Evolutionary conservation across 2,329 filamentous ascomycete genomes (phyloP), one percentile per base, ranked within the genome.

Genomic region (Xylaria sp.): DNA sequence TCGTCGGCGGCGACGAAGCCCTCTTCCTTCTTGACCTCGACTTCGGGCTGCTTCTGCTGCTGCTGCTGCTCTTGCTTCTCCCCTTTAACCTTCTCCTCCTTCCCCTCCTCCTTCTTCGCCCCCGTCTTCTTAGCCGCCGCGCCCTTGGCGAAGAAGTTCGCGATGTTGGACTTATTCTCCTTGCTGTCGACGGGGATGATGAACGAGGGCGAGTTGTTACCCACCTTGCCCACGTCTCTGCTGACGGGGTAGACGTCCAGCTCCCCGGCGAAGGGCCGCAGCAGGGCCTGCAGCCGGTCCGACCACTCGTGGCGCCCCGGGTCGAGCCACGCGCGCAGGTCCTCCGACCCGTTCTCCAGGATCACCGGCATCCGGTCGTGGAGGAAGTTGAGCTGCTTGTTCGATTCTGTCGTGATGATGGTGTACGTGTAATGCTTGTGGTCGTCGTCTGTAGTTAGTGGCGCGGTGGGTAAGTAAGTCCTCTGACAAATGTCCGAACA

Each of bases 361-460:
- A 97, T 90, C 5, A 96, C 93, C 0, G 94, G 94, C 94, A 99
- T 99, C 16, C 94, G 87, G 66, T 96, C 89, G 69, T 99, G 94
- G 17, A 99, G 78, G 62, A 96, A 97, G 22, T 80, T 86, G 44
- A 97, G 78, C 69, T 93, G 89, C 58, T 86, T 78, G 66, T 93
- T 96, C 7, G 91, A 90, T 56, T 88, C 83, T 1, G 93, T 97
- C 1, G 94, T 99, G 70, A 97, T 93, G 68, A 99, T 85, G 1
- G 92, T 93, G 72, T 96, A 99, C 0, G 91, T 95, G 70, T 93
- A 97, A 4, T 86, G 74, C 70, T 88, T 90, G 2, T 85, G 79
- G 1, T 83, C 81, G 45, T 81, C 85, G 16, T 70, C 41, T 65
- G 64, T 60, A 24, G 50, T 62, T 65, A 26, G 19, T 61, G n/a